Percentiles rank a stretch among this genome's conserved stretches.
phyloP scores from a whole-genome alignment of 2,329 filamentous ascomycete species.

The Trichoderma sp. region DNA sequence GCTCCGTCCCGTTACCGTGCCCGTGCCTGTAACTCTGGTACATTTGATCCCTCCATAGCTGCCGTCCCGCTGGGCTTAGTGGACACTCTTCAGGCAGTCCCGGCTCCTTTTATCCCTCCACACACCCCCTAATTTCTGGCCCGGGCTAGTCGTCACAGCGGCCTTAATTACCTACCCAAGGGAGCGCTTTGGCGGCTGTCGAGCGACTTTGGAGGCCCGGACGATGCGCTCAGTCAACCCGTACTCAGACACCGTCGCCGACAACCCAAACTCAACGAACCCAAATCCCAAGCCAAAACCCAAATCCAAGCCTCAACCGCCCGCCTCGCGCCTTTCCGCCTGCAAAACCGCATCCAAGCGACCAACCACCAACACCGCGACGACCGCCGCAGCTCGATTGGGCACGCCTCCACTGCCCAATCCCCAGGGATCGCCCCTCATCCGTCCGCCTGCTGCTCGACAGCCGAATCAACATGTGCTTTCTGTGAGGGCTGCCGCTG shows the following conservation, averaged over 20 bases:
- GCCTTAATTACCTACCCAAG: constrained; percentile 18
- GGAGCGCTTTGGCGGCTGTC: neutral
- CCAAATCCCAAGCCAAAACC: neutral
- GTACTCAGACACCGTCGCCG: constrained; percentile 19
- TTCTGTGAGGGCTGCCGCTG: constrained; percentile 20
- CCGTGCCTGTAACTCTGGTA: neutral
- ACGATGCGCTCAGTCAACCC: constrained; percentile 23
- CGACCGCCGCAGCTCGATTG: neutral
- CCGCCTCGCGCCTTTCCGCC: constrained; percentile 7
- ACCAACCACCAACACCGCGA: neutral
- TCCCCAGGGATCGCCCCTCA: constrained; percentile 19
- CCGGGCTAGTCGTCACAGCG: constrained; percentile 6
- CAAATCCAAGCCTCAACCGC: neutral
- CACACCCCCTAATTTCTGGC: constrained; percentile 21
- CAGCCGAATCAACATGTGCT: constrained; percentile 34
- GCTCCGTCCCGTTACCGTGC: neutral
- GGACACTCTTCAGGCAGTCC: constrained; percentile 10
- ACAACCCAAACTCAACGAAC: neutral
- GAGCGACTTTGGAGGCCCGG: neutral
- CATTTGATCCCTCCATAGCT: neutral
- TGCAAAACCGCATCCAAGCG: neutral
- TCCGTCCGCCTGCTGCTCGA: constrained; percentile 22
- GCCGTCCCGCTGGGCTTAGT: neutral
- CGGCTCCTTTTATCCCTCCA: constrained; percentile 20
- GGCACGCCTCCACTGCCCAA: constrained; percentile 8